Evolutionary conservation across 2,329 filamentous ascomycete species (phyloP), one percentile per base, ranked within the genome.

Genomic region (Aspergillus transmontanensis): DNA sequence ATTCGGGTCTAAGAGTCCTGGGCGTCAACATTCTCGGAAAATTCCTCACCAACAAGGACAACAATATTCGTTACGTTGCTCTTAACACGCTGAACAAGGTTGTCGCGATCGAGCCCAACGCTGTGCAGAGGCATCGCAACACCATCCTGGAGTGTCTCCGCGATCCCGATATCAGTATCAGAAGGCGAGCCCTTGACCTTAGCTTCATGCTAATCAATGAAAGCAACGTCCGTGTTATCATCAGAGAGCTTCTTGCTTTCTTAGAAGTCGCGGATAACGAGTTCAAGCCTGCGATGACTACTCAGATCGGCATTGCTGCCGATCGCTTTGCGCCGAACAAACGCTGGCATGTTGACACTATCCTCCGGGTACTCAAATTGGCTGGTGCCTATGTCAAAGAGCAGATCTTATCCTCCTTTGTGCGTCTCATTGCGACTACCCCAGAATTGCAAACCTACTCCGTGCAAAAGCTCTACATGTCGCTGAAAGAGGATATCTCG

Each of bases 191-290:
- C n/a, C 85, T 99, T 45, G 95, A 99, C 75, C 87, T 99, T 62
- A 98, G 95, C 79, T 99, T 99, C 75, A 99, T 96, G 5, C 84
- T 99, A 58, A 97, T 99, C 80, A 98, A 99, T 76, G 95, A 98
- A 76, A 88, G 90, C 78, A 99, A 99, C 72, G 93, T 99, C 41
- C 89, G 95, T 45, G 92, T 98, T 5, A 85, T 99, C 45, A 95
- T 99, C 64, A 85, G 96, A 66, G 96, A 99, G 76, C 84, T 99
- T 46, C 84, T 99, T 50, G 93, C 95, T 7, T 99, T 99, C 84
- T 80, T 99, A 62, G 95, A 99, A 78, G 93, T 97, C 58, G 94
- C 96, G 60, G 95, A 99, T 73, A 97, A 96, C 68, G 95, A 99
- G 78, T 99, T 99, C 83, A 99, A 99, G 81, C 92, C 95, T 7